Percentiles rank a stretch among this genome's conserved stretches.
Evolutionary conservation across 352 stramenopile genomes (phyloP).

Genomic region (Peronospora tabacina): DNA sequence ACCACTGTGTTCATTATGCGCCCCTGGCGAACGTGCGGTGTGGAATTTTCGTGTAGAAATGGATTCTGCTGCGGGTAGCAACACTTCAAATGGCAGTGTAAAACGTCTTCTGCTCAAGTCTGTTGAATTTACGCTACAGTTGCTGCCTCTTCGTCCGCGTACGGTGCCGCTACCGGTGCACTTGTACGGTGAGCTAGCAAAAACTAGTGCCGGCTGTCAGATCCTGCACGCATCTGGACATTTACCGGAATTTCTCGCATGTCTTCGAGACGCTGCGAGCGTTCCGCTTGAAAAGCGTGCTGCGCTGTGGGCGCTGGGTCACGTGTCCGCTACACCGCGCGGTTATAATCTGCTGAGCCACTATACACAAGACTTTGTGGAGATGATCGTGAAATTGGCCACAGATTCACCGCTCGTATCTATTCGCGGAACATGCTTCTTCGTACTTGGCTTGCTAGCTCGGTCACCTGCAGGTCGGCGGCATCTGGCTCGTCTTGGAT

Average conservation of each 20-base stretch:
- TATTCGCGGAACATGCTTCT: slow-evolving; percentile 83
- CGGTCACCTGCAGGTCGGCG: slow-evolving; percentile 53
- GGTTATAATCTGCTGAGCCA: slow-evolving; percentile 78
- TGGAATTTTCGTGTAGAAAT: slow-evolving; percentile 89
- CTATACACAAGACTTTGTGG: slow-evolving; percentile 75
- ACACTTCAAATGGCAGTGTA: slow-evolving; percentile 38
- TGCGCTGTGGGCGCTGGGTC: slow-evolving; percentile 77
- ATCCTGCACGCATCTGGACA: slow-evolving; percentile 75
- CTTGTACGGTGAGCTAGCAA: slow-evolving; percentile 80
- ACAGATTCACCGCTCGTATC: slow-evolving; percentile 77
- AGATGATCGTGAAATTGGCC: slow-evolving; percentile 82
- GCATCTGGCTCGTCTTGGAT: slow-evolving; percentile 65
- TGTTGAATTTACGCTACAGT: slow-evolving; percentile 83
- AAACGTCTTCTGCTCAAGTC: slow-evolving; percentile 83
- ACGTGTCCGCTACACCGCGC: slow-evolving; percentile 68
- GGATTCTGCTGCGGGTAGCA: slow-evolving; percentile 44
- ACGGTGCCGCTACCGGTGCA: slow-evolving; percentile 76
- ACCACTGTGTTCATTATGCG: slow-evolving; percentile 71
- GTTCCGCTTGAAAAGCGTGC: slow-evolving; percentile 80
- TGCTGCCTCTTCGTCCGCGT: slow-evolving; percentile 68
- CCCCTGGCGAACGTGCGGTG: slow-evolving; percentile 69
- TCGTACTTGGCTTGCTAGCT: slow-evolving; percentile 71
- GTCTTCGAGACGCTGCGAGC: slow-evolving; percentile 69
- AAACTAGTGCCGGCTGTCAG: slow-evolving; percentile 73
- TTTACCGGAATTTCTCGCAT: slow-evolving; percentile 77